A percentile compares a stretch with the other conserved stretches of the same genome.
These are phyloP conservation scores for Viola pubescens DNA, from an alignment of 441 rosid species.

Conservation along the genomic window DNA sequence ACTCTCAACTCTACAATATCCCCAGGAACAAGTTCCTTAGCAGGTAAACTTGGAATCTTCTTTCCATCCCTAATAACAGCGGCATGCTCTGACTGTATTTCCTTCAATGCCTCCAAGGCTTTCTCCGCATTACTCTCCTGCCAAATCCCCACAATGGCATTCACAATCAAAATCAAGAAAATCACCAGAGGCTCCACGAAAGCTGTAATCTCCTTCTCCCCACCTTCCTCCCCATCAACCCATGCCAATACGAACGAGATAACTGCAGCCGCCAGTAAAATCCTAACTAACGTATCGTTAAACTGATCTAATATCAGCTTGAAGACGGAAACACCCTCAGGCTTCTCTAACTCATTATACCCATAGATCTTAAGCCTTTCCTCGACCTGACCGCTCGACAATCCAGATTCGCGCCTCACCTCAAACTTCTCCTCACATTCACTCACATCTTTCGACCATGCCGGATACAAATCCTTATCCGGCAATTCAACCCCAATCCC, in stretches of 20 bases:
- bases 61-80: conserved; percentile 56
- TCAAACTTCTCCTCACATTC: conserved; percentile 53
- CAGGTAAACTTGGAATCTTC: conserved; percentile 38
- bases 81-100: conserved; percentile 80
- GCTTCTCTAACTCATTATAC: conserved; percentile 74
- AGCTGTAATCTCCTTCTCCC: conserved; percentile 80
- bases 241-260: conserved; percentile 75
- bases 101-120: conserved; percentile 83
- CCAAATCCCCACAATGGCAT: conserved; percentile 85
- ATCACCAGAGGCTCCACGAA: conserved; percentile 90
- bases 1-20: conserved; percentile 80
- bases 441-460: conserved; percentile 53
- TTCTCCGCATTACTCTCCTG: conserved; percentile 86
- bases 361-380: conserved; percentile 50
- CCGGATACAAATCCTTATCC: conserved; percentile 36
- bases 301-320: conserved; percentile 71
- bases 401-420: conserved; percentile 38
- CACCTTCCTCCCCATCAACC: conserved; percentile 82
- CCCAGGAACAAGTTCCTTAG: conserved; percentile 82
- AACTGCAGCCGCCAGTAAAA: conserved; percentile 66
- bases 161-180: conserved; percentile 76
- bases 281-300: conserved; percentile 74
- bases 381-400: conserved; percentile 44
- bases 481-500: conserved; percentile 15
- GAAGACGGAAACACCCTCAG: conserved; percentile 53